A percentile compares a stretch with the other conserved stretches of the same genome.
Evolutionary conservation across 2,329 filamentous ascomycete genomes (phyloP).

Genomic region (Penicillium sp.): DNA sequence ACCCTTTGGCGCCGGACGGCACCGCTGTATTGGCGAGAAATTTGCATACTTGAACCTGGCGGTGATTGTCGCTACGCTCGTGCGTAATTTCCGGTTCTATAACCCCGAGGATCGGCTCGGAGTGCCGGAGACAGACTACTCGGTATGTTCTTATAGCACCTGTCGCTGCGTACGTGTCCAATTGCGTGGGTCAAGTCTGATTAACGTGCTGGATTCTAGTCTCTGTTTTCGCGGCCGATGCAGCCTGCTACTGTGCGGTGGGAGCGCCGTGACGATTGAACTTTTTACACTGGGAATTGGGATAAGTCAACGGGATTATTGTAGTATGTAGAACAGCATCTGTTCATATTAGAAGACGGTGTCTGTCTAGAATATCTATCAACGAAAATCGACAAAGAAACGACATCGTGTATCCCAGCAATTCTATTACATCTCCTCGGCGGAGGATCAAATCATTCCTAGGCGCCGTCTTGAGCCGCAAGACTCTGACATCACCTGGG

Average conservation of each 20-base stretch:
- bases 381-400: too few relatives aligned
- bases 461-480: too few relatives aligned
- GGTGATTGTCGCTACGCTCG: conserved; percentile 61
- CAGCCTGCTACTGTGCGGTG: conserved; percentile 26
- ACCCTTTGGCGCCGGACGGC: conserved; percentile 69
- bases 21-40: conserved; percentile 73
- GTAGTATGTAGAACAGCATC: too few relatives aligned
- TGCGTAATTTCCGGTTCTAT: conserved; percentile 59
- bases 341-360: too few relatives aligned
- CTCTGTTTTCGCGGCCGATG: conserved; percentile 29
- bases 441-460: too few relatives aligned
- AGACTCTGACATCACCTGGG: too few relatives aligned
- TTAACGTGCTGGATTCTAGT: conserved; percentile 13
- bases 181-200: too few relatives aligned
- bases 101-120: conserved; percentile 56
- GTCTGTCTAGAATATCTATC: too few relatives aligned
- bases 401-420: too few relatives aligned
- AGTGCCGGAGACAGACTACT: conserved; percentile 65
- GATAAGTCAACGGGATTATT: too few relatives aligned
- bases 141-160: conserved; percentile 43
- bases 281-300: too few relatives aligned
- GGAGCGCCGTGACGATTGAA: conserved; percentile 12
- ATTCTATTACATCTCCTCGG: too few relatives aligned
- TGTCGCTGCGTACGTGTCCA: not conserved
- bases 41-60: conserved; percentile 69